These are phyloP conservation scores for Entonaema liquescens DNA, from an alignment of 495 filamentous ascomycete genomes.

Conservation along the genomic window DNA sequence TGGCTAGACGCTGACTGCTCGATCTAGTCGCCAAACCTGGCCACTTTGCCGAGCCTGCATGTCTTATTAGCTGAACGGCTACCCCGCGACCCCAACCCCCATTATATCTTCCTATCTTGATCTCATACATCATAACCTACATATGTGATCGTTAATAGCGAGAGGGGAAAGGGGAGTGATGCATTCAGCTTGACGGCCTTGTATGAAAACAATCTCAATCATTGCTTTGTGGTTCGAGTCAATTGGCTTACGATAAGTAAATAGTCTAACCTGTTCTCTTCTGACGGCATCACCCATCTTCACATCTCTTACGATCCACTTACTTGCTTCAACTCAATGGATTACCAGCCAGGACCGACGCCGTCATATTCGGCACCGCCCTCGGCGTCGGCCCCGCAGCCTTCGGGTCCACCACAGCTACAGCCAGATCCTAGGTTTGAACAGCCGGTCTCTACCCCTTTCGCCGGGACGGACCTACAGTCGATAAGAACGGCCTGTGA, in stretches of 20 bases:
- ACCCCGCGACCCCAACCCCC: constrained; percentile 39
- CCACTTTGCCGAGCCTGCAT: constrained; percentile 30
- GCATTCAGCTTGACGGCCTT: neutral
- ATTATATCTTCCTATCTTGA: neutral
- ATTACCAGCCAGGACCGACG: constrained; percentile 26
- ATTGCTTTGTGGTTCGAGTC: neutral
- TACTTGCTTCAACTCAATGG: constrained; percentile 17
- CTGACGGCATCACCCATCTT: neutral
- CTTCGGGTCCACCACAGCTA: constrained; percentile 4
- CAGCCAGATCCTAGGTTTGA: constrained; percentile 28
- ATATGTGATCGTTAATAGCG: neutral
- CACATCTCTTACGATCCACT: neutral
- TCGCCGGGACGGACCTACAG: constrained; percentile 28
- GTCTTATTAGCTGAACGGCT: constrained; percentile 10
- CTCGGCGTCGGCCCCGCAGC: constrained; percentile 19
- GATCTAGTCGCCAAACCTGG: constrained; percentile 14
- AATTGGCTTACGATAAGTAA: neutral
- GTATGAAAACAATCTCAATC: neutral
- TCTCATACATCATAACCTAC: neutral
- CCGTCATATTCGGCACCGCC: constrained; percentile 35
- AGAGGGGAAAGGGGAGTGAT: neutral
- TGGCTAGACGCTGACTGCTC: constrained; percentile 18
- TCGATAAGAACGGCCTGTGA: constrained; percentile 42
- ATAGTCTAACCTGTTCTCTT: neutral
- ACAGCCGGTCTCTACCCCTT: constrained; percentile 23